Evolutionary conservation across 176 grass and related monocot genomes (phyloP).

Genomic region (Areca catechu): DNA sequence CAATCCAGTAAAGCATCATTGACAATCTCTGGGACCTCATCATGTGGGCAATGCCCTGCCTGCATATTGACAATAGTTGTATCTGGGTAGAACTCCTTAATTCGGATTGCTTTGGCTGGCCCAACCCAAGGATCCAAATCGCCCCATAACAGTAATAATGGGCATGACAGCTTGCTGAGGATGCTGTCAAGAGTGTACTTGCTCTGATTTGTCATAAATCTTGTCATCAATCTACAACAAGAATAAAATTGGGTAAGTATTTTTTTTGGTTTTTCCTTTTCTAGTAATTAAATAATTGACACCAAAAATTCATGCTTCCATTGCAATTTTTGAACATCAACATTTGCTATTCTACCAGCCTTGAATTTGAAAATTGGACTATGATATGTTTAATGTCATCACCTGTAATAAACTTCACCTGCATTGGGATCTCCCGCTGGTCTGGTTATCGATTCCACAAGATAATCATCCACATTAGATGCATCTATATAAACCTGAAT

Average conservation of each 20-base stretch:
- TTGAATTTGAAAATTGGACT: too few species aligned
- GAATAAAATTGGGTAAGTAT: not conserved
- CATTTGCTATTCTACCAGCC: too few species aligned
- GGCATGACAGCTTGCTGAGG: conserved; percentile 59
- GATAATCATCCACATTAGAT: conserved; percentile 74
- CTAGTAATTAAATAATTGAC: too few species aligned
- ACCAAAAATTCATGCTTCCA: too few species aligned
- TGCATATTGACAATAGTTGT: conserved; percentile 66
- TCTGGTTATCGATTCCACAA: conserved; percentile 68
- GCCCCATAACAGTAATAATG: conserved; percentile 86
- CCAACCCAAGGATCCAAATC: conserved; percentile 91
- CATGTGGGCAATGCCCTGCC: conserved; percentile 87
- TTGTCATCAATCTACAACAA: conserved; percentile 53
- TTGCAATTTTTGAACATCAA: too few species aligned
- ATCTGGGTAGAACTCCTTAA: conserved; percentile 74
- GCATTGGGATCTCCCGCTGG: conserved; percentile 77
- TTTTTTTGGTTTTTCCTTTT: too few species aligned
- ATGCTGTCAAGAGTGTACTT: conserved; percentile 76
- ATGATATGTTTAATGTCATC: not conserved
- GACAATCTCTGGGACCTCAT: conserved; percentile 79
- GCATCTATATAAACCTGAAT: conserved; percentile 69
- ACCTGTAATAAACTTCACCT: conserved; percentile 84
- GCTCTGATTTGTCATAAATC: conserved; percentile 89
- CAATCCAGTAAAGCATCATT: conserved; percentile 73
- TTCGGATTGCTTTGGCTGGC: conserved; percentile 50